Evolutionary conservation across 139 green algal species (phyloP), one percentile per base, ranked within the genome.

Genomic region (Trebouxia sp.): DNA sequence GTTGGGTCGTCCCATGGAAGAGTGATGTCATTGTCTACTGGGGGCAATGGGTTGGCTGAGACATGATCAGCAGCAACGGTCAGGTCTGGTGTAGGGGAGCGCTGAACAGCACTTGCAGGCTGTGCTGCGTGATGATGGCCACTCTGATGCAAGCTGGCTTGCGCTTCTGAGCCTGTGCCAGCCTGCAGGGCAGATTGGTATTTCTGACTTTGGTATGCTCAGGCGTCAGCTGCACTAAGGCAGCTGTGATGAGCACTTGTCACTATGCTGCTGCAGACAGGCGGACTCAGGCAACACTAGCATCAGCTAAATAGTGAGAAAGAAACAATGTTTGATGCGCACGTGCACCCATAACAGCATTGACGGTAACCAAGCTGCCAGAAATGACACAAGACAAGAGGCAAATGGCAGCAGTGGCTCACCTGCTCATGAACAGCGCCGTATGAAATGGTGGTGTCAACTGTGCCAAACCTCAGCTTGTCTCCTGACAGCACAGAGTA

Each of bases 401-500:
- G 28, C 2, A 28, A 7, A 20, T 4, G 11, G 1, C 5, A 28
- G 28, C 11, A 26, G 35, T 32, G 12, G n/a, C 20, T 38, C 55
- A 37, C 69, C 42, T 58, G 69, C 5, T 22, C 7, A 22, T 22
- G 28, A 24, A 28, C 37, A 50, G 17, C 15, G 66, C 66, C 15
- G 35, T 76, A 58, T 26, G 39, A 43, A 37, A 74, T 45, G 53
- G 17, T 6, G 9, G 51, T 81, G 28, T 81, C 53, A 7, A 74
- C 17, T 37, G 5, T 80, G 35, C 75, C 56, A 65, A 67, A 74
- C 26, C 32, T 72, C 32, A 72, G 62, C 62, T 72, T 72, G 35
- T 72, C 62, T 28, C 62, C 62, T 72, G 26, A 35, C 32, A 72
- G 35, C 14, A 72, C 62, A 45, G 62, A 72, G 35, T 72, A 72